Evolutionary conservation across 768 basidiomycete genomes (phyloP), one percentile per base, ranked within the genome.

Genomic region (Megacollybia marginata): DNA sequence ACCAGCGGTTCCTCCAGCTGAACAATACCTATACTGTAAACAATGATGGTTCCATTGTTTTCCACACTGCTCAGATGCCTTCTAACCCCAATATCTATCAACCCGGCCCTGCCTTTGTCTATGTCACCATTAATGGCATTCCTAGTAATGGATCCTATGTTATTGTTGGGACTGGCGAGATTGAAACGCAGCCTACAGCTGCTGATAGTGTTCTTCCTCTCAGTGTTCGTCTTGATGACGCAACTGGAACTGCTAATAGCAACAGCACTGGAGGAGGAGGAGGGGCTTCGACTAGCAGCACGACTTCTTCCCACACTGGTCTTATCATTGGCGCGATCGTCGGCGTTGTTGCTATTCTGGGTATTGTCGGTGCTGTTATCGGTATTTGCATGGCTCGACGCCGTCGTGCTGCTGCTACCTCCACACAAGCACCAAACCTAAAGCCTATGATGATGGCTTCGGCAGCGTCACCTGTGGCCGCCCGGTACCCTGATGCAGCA

Each of bases 81-180:
- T 87, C 91, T 0, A 92, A 88, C 66, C 71, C 93, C 9, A 86
- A 89, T 61, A 57, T 97, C 58, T 78, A 96, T 71, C 84, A 87
- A 58, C 94, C 95, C 5, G 94, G 94, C 5, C 93, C 94, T 8
- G 87, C 79, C 1, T 71, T 93, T 54, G 52, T 94, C 52, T 96
- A 81, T 59, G 87, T 94, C 51, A 85, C 82, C 33, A 77, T 97
- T 53, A 74, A 85, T 54, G 92, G 91, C 36, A 79, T 96, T 11
- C 94, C 93, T 2, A 85, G 82, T 47, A 84, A 83, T 52, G 93
- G 86, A 2, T 78, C 80, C 10, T 78, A 76, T 64, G 75, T 94
- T 48, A 88, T 81, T 50, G 74, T 92, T 20, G 94, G 94, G 4
- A 83, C 71, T 49, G 93, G 94, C 1, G 63, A 79, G 48, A 73